Conservation (phyloP, 768 basidiomycete species). For the Naganishia friedmannii region DNA sequence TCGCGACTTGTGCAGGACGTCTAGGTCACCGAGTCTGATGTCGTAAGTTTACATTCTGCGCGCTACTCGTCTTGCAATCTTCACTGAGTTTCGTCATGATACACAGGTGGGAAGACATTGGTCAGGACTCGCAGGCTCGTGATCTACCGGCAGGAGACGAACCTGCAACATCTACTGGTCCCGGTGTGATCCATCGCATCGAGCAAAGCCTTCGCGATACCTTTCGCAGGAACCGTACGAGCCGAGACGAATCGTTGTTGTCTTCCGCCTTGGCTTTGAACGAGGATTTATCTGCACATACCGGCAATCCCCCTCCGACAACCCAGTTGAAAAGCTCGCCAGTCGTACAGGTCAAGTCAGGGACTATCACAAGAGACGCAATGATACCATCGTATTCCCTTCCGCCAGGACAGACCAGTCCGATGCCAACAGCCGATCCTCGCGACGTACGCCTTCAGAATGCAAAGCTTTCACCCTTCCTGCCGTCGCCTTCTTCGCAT, state of each 20-base stretch:
- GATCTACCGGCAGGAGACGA: background rate
- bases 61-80: background rate
- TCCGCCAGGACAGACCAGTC: conserved; percentile 61
- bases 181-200: conserved; percentile 28
- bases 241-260: conserved; percentile 9
- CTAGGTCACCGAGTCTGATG: conserved; percentile 3
- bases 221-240: conserved; percentile 30
- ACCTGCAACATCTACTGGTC: background rate
- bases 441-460: conserved; percentile 62
- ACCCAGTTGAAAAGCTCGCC: too few relatives aligned
- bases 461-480: conserved; percentile 66
- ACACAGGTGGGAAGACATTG: background rate
- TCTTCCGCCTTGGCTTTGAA: background rate
- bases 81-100: background rate
- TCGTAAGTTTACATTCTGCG: background rate
- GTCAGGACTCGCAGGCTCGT: conserved; percentile 4
- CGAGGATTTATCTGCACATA: too few relatives aligned
- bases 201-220: conserved; percentile 33
- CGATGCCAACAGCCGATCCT: conserved; percentile 71
- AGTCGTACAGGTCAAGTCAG: too few relatives aligned
- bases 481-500: conserved; percentile 63
- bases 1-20: background rate
- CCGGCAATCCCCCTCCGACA: too few relatives aligned
- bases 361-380: background rate
- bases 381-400: conserved; percentile 61